Evolutionary conservation across 768 basidiomycete species (phyloP), one percentile per base, ranked within the genome.

Genomic region (Mycena kentingensis): DNA sequence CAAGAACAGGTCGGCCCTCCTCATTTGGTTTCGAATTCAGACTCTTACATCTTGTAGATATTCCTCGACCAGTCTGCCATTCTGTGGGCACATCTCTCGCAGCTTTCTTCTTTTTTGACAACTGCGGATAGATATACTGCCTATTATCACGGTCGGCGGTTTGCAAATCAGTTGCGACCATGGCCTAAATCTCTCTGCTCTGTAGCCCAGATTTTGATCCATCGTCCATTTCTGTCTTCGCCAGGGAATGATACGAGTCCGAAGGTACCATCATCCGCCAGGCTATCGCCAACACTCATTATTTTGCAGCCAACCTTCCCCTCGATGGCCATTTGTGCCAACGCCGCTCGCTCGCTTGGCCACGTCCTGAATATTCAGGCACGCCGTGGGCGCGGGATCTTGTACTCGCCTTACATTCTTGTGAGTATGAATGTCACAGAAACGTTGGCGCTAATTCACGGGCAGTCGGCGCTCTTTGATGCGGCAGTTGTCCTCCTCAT

Each of bases 271-370:
- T 45, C 3, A 27, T 25, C 6, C 21, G 8, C 11, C 8, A 21
- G n/a, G 13, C 4, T 24, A 4, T 39, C n/a, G 15, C n/a, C 19
- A 27, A 11, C 36, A 19, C 28, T 18, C 34, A 22, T 32, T 42
- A 13, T 10, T 6, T 11, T 13, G 8, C 29, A 25, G 44, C 35
- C 44, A 5, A 45, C 24, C 11, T 64, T 76, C 31, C 74, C 78
- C 16, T 75, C 74, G 25, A 68, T 78, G 24, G 73, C 71, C 11
- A 71, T 80, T 21, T 80, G 79, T 62, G 72, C 77, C 47, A 78
- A 77, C 52, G 80, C 82, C 1, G 73, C 76, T 15, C 71, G 77
- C 36, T 75, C 76, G 3, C 73, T 73, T 32, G 70, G 73, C 13
- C 75, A 75, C 54, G 78, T 84, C 43, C 58, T 81, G 41, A 75